Evolutionary conservation across 768 basidiomycete genomes (phyloP).

Genomic region (Leccinum ochraceum): DNA sequence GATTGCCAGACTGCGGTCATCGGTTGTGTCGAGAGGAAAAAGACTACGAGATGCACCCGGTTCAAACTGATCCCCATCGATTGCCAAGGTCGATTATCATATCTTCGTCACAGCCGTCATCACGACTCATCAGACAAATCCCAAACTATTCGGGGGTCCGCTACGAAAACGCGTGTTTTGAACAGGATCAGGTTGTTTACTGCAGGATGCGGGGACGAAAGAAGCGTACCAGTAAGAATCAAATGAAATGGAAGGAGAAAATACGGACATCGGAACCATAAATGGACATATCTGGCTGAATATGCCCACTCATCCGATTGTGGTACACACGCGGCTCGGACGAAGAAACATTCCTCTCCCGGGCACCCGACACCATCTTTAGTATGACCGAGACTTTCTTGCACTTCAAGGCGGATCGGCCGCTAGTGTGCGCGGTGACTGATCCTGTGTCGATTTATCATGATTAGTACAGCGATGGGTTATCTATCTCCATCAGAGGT

Average conservation of each 20-base stretch:
- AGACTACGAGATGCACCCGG: not conserved
- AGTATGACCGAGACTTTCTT: not conserved
- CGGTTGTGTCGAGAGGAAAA: not conserved
- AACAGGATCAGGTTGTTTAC: constrained; percentile 6
- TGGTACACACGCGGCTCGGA: not conserved
- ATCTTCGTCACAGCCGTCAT: constrained; percentile 5
- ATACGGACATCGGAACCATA: not conserved
- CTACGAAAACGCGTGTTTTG: constrained; percentile 6
- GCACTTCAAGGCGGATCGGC: not conserved
- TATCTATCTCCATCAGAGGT: constrained; percentile 10
- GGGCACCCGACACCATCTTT: constrained; percentile 9
- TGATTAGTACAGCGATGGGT: not conserved
- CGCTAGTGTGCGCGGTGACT: not conserved
- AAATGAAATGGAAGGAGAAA: not conserved
- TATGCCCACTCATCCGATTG: not conserved
- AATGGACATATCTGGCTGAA: not conserved
- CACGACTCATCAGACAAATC: constrained; percentile 26
- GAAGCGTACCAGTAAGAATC: not conserved
- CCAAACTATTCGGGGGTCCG: constrained; percentile 13
- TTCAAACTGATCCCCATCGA: constrained; percentile 14
- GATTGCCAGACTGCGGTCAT: constrained; percentile 2
- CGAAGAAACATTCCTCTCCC: not conserved
- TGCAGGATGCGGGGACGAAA: constrained; percentile 1
- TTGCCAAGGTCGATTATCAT: constrained; percentile 7
- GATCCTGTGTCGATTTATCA: not conserved